These are phyloP conservation scores for Xylariales sp. DNA, from an alignment of 2,329 filamentous ascomycete species.

Conservation along the genomic window DNA sequence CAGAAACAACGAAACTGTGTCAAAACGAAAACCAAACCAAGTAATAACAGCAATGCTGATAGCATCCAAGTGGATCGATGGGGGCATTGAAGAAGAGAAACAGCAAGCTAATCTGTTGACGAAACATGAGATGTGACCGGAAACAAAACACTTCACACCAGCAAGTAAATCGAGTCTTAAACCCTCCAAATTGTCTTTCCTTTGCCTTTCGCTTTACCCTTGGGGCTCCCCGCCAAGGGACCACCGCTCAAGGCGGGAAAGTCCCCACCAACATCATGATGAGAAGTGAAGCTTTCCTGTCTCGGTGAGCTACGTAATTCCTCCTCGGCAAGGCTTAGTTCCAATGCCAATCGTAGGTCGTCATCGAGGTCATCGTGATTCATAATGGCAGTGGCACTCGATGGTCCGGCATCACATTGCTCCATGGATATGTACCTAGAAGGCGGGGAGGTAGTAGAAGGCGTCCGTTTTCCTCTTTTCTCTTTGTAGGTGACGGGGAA, in stretches of 20 bases:
- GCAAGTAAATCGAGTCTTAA: too few species aligned
- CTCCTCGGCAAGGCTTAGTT: slow-evolving; percentile 55
- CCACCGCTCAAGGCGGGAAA: slow-evolving; percentile 21
- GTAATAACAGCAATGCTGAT: too few species aligned
- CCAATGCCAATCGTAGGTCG: slow-evolving; percentile 56
- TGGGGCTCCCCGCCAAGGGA: too few species aligned
- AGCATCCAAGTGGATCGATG: too few species aligned
- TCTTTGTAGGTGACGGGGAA: slow-evolving; percentile 46
- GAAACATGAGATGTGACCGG: too few species aligned
- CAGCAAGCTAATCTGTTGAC: too few species aligned
- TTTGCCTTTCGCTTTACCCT: slow-evolving; percentile 20
- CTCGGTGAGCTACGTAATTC: slow-evolving; percentile 29
- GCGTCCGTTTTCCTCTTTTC: slow-evolving; percentile 33
- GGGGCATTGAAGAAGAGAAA: too few species aligned
- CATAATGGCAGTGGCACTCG: slow-evolving; percentile 8
- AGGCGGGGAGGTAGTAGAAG: slow-evolving; percentile 28
- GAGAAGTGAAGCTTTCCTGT: too few species aligned
- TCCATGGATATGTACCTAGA: slow-evolving; percentile 30
- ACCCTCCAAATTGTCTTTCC: too few species aligned
- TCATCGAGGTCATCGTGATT: slow-evolving; percentile 35
- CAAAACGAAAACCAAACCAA: too few species aligned
- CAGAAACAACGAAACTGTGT: too few species aligned
- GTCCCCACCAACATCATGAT: slow-evolving; percentile 17
- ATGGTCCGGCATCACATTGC: slow-evolving; percentile 11
- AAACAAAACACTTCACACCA: too few species aligned